Evolutionary conservation across 192 early-diverging fungal genomes (phyloP).

Genomic region (Coemansia sp.): DNA sequence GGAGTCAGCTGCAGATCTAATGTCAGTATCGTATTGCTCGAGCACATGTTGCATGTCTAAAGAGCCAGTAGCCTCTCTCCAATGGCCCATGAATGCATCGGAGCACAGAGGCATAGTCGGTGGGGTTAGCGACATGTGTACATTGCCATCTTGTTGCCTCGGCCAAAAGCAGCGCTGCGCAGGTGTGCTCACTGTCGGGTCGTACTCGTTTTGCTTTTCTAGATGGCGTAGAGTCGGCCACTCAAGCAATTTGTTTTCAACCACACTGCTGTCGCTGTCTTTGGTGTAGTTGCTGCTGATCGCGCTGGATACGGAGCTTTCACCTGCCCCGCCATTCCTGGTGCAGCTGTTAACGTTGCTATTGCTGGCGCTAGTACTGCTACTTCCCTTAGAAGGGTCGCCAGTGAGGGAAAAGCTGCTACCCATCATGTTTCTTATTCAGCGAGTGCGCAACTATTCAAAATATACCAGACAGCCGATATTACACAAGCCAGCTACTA

Average conservation of each 20-base stretch:
- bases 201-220: neutral
- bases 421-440: neutral
- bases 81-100: conserved; percentile 1
- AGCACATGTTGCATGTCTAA: neutral
- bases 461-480: neutral
- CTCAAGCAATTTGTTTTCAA: neutral
- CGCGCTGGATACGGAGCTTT: neutral
- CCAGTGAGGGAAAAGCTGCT: neutral
- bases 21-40: neutral
- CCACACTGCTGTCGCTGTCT: neutral
- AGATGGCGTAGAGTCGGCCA: neutral
- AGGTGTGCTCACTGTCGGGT: neutral
- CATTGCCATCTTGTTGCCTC: neutral
- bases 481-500: neutral
- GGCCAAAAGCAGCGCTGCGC: neutral
- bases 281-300: neutral
- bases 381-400: neutral
- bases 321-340: conserved; percentile 2
- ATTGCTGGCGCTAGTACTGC: neutral
- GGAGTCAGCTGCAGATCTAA: neutral
- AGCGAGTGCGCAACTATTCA: neutral
- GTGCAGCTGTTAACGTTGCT: no score
- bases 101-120: neutral
- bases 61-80: neutral
- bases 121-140: neutral